Conservation (phyloP, 2,329 filamentous ascomycete genomes). For the Penicillium corylophilum region DNA sequence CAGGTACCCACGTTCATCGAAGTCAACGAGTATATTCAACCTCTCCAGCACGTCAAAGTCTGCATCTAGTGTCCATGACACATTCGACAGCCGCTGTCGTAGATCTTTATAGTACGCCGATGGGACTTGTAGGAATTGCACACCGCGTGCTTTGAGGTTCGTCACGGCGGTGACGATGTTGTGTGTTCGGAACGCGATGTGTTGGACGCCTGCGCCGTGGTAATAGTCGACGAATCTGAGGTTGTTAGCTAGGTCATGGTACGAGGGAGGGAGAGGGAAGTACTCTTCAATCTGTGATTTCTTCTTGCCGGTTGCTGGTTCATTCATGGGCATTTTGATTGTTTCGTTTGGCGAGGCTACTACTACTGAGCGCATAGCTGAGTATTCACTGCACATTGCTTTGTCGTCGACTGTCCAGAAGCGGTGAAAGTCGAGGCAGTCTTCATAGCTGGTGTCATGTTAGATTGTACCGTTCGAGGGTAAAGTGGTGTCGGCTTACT, state of each 20-base stretch:
- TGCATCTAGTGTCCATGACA: constrained; percentile 61
- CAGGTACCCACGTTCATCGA: constrained; percentile 84
- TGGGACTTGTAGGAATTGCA: constrained; percentile 84
- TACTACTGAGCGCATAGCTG: constrained; percentile 78
- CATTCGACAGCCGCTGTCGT: constrained; percentile 63
- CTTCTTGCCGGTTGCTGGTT: constrained; percentile 80
- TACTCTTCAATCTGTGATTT: constrained; percentile 89
- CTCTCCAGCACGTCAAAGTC: constrained; percentile 71
- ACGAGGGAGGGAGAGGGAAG: constrained; percentile 1
- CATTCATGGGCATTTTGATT: constrained; percentile 97
- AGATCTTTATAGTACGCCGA: constrained; percentile 77
- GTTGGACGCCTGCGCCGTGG: constrained; percentile 80
- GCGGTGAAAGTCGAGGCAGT: constrained; percentile 82
- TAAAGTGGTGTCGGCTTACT: constrained; percentile 39
- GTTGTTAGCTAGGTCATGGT: constrained; percentile 1
- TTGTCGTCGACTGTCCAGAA: constrained; percentile 94
- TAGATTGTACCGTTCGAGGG: constrained; percentile 1
- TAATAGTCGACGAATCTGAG: constrained; percentile 69
- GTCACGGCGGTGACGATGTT: constrained; percentile 73
- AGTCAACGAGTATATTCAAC: constrained; percentile 84
- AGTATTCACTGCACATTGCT: constrained; percentile 86
- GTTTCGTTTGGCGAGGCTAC: constrained; percentile 78
- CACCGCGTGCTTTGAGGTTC: constrained; percentile 71
- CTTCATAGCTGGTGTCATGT: constrained; percentile 64
- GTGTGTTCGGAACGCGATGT: constrained; percentile 78